Evolutionary conservation across 805 yeast species (phyloP), one percentile per base, ranked within the genome.

Genomic region (Teunomyces pallodes): DNA sequence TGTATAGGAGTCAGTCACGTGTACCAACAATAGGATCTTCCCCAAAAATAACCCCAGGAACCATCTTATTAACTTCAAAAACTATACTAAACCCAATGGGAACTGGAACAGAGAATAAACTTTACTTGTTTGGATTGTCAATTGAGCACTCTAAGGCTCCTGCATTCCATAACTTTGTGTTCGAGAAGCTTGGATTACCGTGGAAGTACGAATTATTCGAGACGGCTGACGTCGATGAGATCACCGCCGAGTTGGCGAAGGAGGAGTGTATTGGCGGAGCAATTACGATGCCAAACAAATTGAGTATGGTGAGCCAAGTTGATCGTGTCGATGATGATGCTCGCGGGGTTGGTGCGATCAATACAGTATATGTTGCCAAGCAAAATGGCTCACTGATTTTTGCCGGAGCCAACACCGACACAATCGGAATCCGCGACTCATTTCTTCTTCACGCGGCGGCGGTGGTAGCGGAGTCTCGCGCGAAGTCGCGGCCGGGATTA

Each of bases 331-430:
- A 66, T 44, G 61, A 53, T 9, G 58, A 55, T n/a, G 69, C 65
- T n/a, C 50, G 47, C 14, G 65, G 59, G 3, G 68, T 66, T 4
- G 69, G 71, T 6, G 66, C 70, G 10, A 65, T 66, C 44, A 66
- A 66, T 50, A 66, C 71, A 9, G 59, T 66, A 16, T 66, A 66
- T 44, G 58, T 59, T 3, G 51, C 50, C 28, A 45, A 39, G 5
- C 51, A 46, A 13, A 54, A 55, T 5, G 48, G 47, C 8, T 48
- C 48, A 3, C 8, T 9, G 24, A 39, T 56, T 8, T 56, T 51
- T 31, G 55, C 65, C 28, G 69, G 69, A 16, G 64, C 70, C 7
- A 66, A 66, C 46, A 66, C 70, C 8, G 71, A 66, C 50, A 65
- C 69, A 2, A 42, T 64, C 13, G 71, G 71, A 9, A 62, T 66